A percentile compares a stretch with the other conserved stretches of the same genome.
Evolutionary conservation across 2,329 filamentous ascomycete species (phyloP).

Genomic region (Epichloe typhina): DNA sequence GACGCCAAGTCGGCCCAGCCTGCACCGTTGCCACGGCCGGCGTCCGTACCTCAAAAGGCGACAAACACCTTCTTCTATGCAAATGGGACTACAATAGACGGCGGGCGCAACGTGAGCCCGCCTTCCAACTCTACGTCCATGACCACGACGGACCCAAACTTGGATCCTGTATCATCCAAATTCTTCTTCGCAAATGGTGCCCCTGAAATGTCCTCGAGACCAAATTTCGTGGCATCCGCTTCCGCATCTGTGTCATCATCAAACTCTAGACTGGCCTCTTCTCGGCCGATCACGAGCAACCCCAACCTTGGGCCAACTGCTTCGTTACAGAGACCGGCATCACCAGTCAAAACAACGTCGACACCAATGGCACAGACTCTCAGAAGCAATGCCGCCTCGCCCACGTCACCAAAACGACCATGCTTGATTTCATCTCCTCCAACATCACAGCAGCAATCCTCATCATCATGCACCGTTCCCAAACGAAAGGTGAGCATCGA

Average conservation of each 20-base stretch:
- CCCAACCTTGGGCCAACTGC: conserved; percentile 10
- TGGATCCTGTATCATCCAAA: conserved; percentile 38
- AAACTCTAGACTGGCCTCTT: conserved; percentile 27
- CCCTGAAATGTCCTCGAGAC: conserved; percentile 31
- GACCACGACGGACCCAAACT: conserved; percentile 20
- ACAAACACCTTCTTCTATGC: conserved; percentile 42
- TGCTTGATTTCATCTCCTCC: conserved; percentile 23
- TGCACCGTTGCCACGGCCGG: conserved; percentile 24
- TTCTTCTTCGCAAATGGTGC: conserved; percentile 66
- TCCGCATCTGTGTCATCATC: conserved; percentile 34
- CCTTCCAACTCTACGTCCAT: conserved; percentile 18
- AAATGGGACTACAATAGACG: conserved; percentile 32
- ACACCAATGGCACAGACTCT: conserved; percentile 9
- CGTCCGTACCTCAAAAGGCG: conserved; percentile 30
- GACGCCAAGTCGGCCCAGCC: conserved; percentile 45
- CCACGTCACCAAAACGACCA: conserved; percentile 15
- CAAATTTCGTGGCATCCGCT: conserved; percentile 22
- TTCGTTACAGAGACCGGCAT: conserved; percentile 30
- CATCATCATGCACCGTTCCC: conserved; percentile 11
- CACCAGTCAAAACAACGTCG: conserved; percentile 34
- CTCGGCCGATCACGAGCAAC: conserved; percentile 24
- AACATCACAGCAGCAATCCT: conserved; percentile 18
- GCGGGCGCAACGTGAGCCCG: conserved; percentile 21
- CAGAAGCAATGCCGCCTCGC: conserved; percentile 9
- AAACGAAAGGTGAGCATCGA: conserved; percentile 32